A percentile compares a stretch with the other conserved stretches of the same genome.
phyloP scores from a whole-genome alignment of 495 filamentous ascomycete species.

The Penicillium lividum region DNA sequence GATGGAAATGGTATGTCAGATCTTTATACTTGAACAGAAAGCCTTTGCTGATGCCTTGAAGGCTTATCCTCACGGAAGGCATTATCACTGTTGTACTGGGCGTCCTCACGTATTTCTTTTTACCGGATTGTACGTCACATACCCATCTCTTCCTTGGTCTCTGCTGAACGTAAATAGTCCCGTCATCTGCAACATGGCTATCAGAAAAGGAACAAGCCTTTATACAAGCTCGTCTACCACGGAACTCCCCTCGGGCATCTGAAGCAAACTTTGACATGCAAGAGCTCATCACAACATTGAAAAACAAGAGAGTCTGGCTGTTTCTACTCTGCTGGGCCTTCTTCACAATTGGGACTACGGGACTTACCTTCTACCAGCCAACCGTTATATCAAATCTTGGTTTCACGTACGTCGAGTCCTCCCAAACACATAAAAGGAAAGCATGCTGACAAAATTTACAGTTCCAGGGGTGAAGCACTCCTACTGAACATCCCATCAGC shows the following conservation, averaged over 20 bases:
- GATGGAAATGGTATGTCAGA: slow-evolving; percentile 39
- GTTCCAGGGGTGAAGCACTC: slow-evolving; percentile 36
- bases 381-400: slow-evolving; percentile 47
- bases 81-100: slow-evolving; percentile 38
- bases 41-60: slow-evolving; percentile 1
- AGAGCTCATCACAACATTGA: slow-evolving; percentile 33
- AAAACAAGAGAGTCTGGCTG: slow-evolving; percentile 28
- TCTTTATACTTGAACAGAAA: background rate
- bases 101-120: slow-evolving; percentile 33
- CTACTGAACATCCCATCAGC: slow-evolving; percentile 39
- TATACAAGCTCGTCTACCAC: slow-evolving; percentile 42
- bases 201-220: slow-evolving; percentile 42
- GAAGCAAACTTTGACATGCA: slow-evolving; percentile 40
- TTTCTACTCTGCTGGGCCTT: slow-evolving; percentile 38
- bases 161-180: slow-evolving; percentile 28
- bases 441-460: background rate
- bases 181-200: slow-evolving; percentile 40
- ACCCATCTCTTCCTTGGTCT: background rate
- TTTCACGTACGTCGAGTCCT: slow-evolving; percentile 31
- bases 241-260: slow-evolving; percentile 37
- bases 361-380: slow-evolving; percentile 43
- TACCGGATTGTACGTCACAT: slow-evolving; percentile 40
- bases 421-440: background rate
- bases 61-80: slow-evolving; percentile 41
- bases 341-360: slow-evolving; percentile 43